Conservation (phyloP, 192 early-diverging fungal species). For the Phlyctochytrium arcticum region DNA sequence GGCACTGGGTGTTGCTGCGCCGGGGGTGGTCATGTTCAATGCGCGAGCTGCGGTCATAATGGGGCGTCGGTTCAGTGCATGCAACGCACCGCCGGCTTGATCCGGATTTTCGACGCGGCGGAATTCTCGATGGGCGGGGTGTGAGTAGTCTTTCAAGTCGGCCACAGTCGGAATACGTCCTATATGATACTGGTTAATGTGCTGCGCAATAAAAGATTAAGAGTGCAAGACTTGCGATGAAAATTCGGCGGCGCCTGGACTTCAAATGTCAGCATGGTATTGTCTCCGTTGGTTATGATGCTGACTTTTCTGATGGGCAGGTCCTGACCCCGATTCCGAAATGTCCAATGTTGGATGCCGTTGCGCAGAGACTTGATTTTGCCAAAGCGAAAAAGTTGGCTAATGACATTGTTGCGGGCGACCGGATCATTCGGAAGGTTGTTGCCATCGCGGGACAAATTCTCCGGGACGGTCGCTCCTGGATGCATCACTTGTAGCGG, state of each 20-base stretch:
- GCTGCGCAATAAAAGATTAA: no score
- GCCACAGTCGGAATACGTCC: not conserved
- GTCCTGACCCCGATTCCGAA: no score
- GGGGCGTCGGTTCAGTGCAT: not conserved
- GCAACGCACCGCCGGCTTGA: no score
- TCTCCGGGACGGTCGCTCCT: not conserved
- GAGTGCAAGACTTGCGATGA: not conserved
- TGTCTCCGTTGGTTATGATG: not conserved
- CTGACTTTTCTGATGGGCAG: not conserved
- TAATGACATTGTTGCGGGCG: not conserved
- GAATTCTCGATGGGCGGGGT: not conserved
- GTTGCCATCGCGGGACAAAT: not conserved
- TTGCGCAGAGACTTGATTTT: not conserved
- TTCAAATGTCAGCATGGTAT: not conserved
- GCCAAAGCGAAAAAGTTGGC: not conserved
- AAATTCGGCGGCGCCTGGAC: no score
- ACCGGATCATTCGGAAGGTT: not conserved
- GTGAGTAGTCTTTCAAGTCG: not conserved
- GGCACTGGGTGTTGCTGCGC: not conserved
- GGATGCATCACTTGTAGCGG: not conserved
- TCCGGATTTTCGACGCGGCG: not conserved
- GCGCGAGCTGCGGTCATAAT: not conserved
- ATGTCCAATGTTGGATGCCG: not conserved
- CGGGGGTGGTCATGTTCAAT: not conserved
- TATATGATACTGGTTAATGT: not conserved